These are phyloP conservation scores for Syzygium grande DNA, from an alignment of 345 rosid genomes.

Conservation along the genomic window DNA sequence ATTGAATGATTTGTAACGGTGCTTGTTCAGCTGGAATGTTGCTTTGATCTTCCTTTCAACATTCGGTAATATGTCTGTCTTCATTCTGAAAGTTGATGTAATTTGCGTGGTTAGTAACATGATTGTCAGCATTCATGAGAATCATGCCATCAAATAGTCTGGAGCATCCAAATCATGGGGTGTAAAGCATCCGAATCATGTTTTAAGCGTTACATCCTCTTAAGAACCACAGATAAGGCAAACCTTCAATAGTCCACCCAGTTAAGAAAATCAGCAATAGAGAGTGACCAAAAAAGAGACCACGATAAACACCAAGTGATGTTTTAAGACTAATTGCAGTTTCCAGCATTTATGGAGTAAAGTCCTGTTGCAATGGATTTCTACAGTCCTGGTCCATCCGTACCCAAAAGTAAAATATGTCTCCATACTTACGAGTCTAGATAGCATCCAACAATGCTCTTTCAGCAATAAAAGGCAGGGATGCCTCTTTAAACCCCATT, in stretches of 20 bases:
- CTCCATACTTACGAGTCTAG: conserved; percentile 58
- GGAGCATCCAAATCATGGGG: conserved; percentile 15
- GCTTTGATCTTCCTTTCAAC: not conserved
- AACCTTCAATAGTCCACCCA: conserved; percentile 31
- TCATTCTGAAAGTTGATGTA: not conserved
- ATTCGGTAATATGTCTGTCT: not conserved
- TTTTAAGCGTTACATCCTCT: conserved; percentile 66
- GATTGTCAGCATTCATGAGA: not conserved
- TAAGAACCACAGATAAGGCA: conserved; percentile 65
- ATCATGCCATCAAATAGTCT: not conserved
- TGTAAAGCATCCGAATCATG: conserved; percentile 37
- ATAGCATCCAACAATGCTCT: conserved; percentile 56
- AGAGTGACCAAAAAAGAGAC: not conserved
- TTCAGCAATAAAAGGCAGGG: conserved; percentile 69
- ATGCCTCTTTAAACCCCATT: conserved; percentile 43
- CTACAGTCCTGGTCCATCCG: conserved; percentile 84
- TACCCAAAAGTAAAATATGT: conserved; percentile 82
- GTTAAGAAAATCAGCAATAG: not conserved
- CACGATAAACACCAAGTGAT: not conserved
- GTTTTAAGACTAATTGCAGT: conserved; percentile 50
- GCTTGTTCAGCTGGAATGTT: not conserved
- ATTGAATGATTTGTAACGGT: not conserved
- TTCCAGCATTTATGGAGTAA: conserved; percentile 83
- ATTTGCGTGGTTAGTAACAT: not conserved
- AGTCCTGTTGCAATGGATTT: conserved; percentile 52